These are phyloP conservation scores for Sclerotinia nivalis DNA, from an alignment of 2,329 filamentous ascomycete genomes.

Conservation along the genomic window DNA sequence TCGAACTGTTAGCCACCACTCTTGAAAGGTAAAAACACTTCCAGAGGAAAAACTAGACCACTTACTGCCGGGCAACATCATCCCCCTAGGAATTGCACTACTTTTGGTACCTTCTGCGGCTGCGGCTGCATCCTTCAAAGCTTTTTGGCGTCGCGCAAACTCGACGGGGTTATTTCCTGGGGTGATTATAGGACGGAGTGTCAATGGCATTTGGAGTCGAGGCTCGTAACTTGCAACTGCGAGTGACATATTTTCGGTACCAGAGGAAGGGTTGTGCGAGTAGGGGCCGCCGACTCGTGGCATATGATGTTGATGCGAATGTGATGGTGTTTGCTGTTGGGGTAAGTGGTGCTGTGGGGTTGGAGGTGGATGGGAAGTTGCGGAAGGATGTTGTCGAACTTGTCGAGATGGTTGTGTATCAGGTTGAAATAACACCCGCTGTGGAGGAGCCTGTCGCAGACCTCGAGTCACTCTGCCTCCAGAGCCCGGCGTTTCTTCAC, in stretches of 20 bases:
- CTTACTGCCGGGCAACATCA: constrained; percentile 65
- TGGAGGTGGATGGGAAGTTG: constrained; percentile 42
- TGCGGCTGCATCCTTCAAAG: constrained; percentile 43
- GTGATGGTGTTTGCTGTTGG: constrained; percentile 23
- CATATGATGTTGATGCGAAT: constrained; percentile 38
- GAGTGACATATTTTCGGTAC: constrained; percentile 57
- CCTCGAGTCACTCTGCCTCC: constrained; percentile 62
- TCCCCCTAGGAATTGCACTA: constrained; percentile 48
- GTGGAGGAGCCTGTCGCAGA: constrained; percentile 79
- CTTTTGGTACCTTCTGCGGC: constrained; percentile 43
- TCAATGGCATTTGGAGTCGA: constrained; percentile 59
- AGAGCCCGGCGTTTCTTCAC: constrained; percentile 53
- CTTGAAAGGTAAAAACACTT: not conserved
- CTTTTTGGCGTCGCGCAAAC: constrained; percentile 61
- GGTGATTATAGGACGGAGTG: constrained; percentile 72
- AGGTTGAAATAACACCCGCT: constrained; percentile 81
- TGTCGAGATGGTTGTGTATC: constrained; percentile 68
- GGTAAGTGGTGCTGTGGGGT: constrained; percentile 34
- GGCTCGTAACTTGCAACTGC: constrained; percentile 71
- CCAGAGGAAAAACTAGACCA: constrained; percentile 34
- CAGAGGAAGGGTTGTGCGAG: constrained; percentile 54
- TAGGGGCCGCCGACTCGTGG: constrained; percentile 43
- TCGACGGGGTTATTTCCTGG: constrained; percentile 71
- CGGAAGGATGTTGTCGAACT: constrained; percentile 59
- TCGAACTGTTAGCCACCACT: constrained; percentile 26